Percentiles rank a stretch among this genome's conserved stretches.
Conservation (phyloP, 805 yeast species). For the Saccharomyces kudriavzevii region DNA sequence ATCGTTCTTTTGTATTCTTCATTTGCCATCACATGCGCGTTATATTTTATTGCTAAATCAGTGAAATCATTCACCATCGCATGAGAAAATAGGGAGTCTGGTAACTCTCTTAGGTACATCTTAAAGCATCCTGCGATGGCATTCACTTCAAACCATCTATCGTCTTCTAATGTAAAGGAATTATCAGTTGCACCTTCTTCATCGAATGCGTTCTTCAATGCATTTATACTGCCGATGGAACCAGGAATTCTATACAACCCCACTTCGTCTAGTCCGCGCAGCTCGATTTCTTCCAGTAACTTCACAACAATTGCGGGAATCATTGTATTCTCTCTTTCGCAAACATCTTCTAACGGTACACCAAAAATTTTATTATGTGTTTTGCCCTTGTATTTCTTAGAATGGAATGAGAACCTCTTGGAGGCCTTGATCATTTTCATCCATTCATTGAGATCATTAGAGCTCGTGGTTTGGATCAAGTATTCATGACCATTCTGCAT, state of each 20-base stretch:
- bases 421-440: slow-evolving; percentile 37
- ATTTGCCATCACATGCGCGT: slow-evolving; percentile 13
- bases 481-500: slow-evolving; percentile 44
- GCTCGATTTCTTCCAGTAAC: slow-evolving; percentile 68
- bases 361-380: slow-evolving; percentile 64
- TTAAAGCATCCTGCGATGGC: slow-evolving; percentile 85
- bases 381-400: slow-evolving; percentile 33
- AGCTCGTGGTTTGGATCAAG: slow-evolving; percentile 58
- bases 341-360: slow-evolving; percentile 68
- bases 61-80: slow-evolving; percentile 55
- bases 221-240: slow-evolving; percentile 49
- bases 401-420: slow-evolving; percentile 36
- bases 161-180: slow-evolving; percentile 41
- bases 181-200: slow-evolving; percentile 37
- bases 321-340: slow-evolving; percentile 56
- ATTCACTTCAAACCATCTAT: slow-evolving; percentile 69
- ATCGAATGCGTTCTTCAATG: slow-evolving; percentile 46
- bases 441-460: slow-evolving; percentile 69
- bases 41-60: slow-evolving; percentile 21
- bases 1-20: slow-evolving; percentile 25
- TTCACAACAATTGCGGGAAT: slow-evolving; percentile 61
- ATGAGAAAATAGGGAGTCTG: slow-evolving; percentile 71
- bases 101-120: slow-evolving; percentile 73
- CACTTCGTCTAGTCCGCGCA: slow-evolving; percentile 81
- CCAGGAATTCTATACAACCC: slow-evolving; percentile 79